Evolutionary conservation across 306 rosid species (phyloP), one percentile per base, ranked within the genome.

Genomic region (Oemleria cerasiformis): DNA sequence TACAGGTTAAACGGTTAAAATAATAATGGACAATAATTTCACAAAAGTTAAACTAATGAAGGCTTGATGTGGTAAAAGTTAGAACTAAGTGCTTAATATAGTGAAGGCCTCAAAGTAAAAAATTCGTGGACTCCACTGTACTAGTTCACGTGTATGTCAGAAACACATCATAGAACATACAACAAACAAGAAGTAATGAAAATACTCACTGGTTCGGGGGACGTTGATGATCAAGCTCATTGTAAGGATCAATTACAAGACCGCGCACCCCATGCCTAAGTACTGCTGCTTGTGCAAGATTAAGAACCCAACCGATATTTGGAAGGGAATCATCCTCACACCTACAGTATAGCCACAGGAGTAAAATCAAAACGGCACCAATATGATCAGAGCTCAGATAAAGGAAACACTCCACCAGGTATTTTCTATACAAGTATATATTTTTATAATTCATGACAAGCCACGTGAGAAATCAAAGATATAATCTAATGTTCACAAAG

Each of bases 141-240:
- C 25, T 23, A 8, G 64, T 41, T 50, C 67, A 54, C 13, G 8
- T 34, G 47, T 6, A 60, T n/a, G 66, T 40, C 15, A 44, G 49
- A 7, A 51, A 6, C 11, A 53, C 64, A 63, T 39, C 53, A 60
- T 20, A 43, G 12, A 41, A 39, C 44, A 39, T 9, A 13, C 48
- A 57, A 56, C 20, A 44, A 6, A 42, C 11, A 50, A 51, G 15
- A 62, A 25, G 57, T 43, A 59, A 41, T 72, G 41, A 66, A 77
- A 79, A 72, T 55, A 81, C 85, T 93, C 85, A 93, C 98, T 88
- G 96, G 80, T 61, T 88, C 23, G 87, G 17, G 85, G 88, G 81
- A 40, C 98, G 96, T 83, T 91, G 98, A 82, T 91, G 98, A 82
- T 93, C 97, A 39, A 93, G 97, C 87, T 93, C 98, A 12, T 93